Conservation (phyloP, 192 early-diverging fungal genomes). For the Coemansia sp. region DNA sequence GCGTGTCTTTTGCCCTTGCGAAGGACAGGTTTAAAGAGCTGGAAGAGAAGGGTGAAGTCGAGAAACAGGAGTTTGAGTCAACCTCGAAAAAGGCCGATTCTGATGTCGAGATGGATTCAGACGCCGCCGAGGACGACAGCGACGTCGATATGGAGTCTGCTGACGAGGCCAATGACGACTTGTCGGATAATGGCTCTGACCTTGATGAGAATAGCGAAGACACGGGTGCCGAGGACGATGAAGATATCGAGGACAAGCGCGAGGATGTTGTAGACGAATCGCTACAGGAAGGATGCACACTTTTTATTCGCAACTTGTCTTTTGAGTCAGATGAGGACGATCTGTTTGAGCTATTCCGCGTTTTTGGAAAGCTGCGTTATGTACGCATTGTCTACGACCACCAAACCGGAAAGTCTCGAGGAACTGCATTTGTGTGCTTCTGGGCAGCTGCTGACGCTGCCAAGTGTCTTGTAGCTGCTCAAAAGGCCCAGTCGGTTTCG, state of each 20-base stretch:
- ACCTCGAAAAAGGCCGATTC: constrained; percentile 1
- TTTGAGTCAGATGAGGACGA: constrained; percentile 89
- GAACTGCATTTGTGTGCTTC: constrained; percentile 96
- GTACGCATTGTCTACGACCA: constrained; percentile 81
- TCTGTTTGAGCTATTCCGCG: constrained; percentile 60
- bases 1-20: constrained; percentile 82
- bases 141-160: constrained; percentile 40
- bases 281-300: constrained; percentile 65
- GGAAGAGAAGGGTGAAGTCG: constrained; percentile 60
- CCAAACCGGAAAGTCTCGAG: constrained; percentile 79
- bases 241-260: constrained; percentile 25
- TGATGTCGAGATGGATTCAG: constrained; percentile 40
- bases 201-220: constrained; percentile 21
- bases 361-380: constrained; percentile 67
- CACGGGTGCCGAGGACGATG: constrained; percentile 37
- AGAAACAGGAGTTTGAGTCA: constrained; percentile 33
- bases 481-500: constrained; percentile 59
- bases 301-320: constrained; percentile 90
- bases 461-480: constrained; percentile 71
- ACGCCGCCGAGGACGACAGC: constrained; percentile 12
- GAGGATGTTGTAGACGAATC: constrained; percentile 57
- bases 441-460: constrained; percentile 67
- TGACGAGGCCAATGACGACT: constrained; percentile 37
- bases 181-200: no score
- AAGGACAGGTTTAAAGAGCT: constrained; percentile 70